phyloP scores from a whole-genome alignment of 495 filamentous ascomycete genomes.

The Daldinia decipiens region DNA sequence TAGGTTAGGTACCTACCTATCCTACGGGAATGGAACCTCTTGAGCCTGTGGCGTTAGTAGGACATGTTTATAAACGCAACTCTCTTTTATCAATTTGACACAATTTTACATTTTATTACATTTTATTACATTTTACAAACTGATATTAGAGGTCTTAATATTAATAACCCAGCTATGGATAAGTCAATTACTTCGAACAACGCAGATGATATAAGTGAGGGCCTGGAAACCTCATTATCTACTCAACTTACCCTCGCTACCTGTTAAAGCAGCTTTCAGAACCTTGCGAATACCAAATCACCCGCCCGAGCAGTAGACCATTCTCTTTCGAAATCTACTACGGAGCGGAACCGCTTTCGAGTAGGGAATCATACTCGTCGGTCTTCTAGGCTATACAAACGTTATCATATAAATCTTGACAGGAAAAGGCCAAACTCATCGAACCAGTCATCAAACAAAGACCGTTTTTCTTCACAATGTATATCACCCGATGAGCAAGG shows the following conservation, averaged over 20 bases:
- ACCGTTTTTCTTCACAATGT: too few relatives aligned
- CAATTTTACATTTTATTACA: not conserved
- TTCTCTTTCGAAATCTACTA: too few relatives aligned
- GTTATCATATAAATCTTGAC: not conserved
- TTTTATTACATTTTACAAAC: not conserved
- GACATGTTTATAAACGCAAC: not conserved
- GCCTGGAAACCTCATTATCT: slow-evolving; percentile 7
- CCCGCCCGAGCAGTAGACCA: too few relatives aligned
- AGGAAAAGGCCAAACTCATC: not conserved
- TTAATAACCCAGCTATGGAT: not conserved
- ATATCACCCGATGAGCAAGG: not conserved
- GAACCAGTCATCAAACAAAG: too few relatives aligned
- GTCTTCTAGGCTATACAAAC: not conserved
- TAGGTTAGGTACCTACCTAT: too few relatives aligned
- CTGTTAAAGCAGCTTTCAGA: slow-evolving; percentile 6
- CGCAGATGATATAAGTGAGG: slow-evolving; percentile 5
- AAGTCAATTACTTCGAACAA: not conserved
- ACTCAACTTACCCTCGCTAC: slow-evolving; percentile 10
- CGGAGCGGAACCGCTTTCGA: not conserved
- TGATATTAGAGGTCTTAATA: not conserved
- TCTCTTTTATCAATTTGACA: not conserved
- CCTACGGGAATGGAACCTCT: too few relatives aligned
- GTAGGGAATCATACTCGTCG: not conserved
- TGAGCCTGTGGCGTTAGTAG: not conserved
- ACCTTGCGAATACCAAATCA: too few relatives aligned